phyloP scores from a whole-genome alignment of 2,329 filamentous ascomycete genomes.

The Aspergillus ibericus region DNA sequence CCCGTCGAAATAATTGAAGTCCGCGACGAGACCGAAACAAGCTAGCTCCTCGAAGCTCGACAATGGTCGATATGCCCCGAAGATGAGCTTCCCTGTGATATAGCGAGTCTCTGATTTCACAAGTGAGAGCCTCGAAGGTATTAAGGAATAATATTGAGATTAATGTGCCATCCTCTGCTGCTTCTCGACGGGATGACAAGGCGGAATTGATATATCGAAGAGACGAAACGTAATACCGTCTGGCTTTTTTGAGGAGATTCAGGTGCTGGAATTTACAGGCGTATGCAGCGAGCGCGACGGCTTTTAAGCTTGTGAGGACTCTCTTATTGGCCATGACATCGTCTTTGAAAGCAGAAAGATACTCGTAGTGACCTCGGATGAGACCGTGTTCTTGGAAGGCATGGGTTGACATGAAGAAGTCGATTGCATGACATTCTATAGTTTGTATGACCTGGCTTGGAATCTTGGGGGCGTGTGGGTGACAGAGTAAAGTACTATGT shows the following conservation, averaged over 20 bases:
- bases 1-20: constrained; percentile 17
- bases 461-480: background rate
- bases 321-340: background rate
- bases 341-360: constrained; percentile 2
- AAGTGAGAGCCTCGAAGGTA: constrained; percentile 14
- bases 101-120: background rate
- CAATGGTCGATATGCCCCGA: constrained; percentile 12
- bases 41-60: background rate
- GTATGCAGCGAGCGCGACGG: constrained; percentile 15
- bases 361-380: constrained; percentile 16
- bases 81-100: constrained; percentile 12
- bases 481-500: background rate
- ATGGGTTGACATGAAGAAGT: constrained; percentile 14
- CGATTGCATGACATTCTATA: constrained; percentile 7
- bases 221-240: constrained; percentile 10
- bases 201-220: constrained; percentile 4
- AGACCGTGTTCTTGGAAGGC: constrained; percentile 11
- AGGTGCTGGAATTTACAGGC: constrained; percentile 5
- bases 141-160: constrained; percentile 13
- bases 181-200: background rate
- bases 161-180: constrained; percentile 6
- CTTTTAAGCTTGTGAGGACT: constrained; percentile 8
- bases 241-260: constrained; percentile 8
- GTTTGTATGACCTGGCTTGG: background rate
- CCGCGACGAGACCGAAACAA: constrained; percentile 11